Evolutionary conservation across 176 grass and related monocot species (phyloP).

Genomic region (Paspalum vaginatum): DNA sequence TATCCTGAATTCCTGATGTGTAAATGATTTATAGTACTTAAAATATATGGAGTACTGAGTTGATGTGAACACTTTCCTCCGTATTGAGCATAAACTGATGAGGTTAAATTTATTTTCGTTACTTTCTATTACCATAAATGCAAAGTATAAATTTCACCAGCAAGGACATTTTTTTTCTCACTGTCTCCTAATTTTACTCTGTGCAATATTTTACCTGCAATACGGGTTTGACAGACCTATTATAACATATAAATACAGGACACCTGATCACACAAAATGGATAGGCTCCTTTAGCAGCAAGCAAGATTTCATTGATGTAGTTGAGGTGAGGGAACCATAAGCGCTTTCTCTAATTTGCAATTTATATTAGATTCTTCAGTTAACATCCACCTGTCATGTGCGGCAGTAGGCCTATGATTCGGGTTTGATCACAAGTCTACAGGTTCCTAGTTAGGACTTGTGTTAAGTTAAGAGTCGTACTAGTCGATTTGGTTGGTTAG

Average conservation of each 20-base stretch:
- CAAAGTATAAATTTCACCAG: not conserved
- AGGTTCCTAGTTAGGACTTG: too few species aligned
- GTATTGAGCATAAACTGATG: not conserved
- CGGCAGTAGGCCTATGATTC: too few species aligned
- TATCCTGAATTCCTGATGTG: not conserved
- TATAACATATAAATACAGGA: conserved; percentile 49
- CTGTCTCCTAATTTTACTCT: not conserved
- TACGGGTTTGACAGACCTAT: not conserved
- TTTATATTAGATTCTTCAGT: not conserved
- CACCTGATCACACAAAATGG: conserved; percentile 98
- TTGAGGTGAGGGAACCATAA: conserved; percentile 58
- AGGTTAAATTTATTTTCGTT: not conserved
- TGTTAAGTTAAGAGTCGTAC: too few species aligned
- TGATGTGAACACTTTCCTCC: not conserved
- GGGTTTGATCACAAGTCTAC: too few species aligned
- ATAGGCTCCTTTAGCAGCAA: conserved; percentile 88
- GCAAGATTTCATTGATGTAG: conserved; percentile 89
- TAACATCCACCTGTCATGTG: not conserved
- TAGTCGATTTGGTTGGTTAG: too few species aligned
- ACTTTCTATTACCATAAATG: not conserved
- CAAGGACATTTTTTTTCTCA: not conserved
- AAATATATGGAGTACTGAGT: not conserved
- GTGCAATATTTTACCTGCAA: not conserved
- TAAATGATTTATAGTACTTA: not conserved
- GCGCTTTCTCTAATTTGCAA: not conserved